Evolutionary conservation across 768 basidiomycete genomes (phyloP).

Genomic region (Boletus huronensis): DNA sequence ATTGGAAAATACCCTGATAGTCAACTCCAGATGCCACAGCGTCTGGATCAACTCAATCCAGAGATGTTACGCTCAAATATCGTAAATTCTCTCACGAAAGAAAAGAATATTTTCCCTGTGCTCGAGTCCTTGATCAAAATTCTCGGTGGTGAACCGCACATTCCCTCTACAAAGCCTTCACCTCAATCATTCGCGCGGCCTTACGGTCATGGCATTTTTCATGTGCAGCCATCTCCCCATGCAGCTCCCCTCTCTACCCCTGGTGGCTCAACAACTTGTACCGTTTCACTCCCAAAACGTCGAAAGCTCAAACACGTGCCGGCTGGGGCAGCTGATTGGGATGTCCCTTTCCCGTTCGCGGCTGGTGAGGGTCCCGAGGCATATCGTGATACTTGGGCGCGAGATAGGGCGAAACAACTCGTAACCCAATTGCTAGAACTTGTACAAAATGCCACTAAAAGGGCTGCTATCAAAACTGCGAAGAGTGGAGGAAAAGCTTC

Average conservation of each 20-base stretch:
- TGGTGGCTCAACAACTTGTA: not conserved
- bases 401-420: constrained; percentile 58
- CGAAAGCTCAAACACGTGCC: constrained; percentile 66
- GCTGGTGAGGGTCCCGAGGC: constrained; percentile 65
- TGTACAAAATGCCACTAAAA: constrained; percentile 57
- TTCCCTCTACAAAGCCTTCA: constrained; percentile 1
- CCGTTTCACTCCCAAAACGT: constrained; percentile 45
- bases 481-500: constrained; percentile 5
- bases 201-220: constrained; percentile 12
- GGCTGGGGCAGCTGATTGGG: constrained; percentile 80
- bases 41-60: constrained; percentile 36
- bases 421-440: constrained; percentile 57
- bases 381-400: constrained; percentile 66
- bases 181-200: constrained; percentile 19
- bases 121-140: constrained; percentile 60
- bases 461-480: constrained; percentile 52
- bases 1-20: constrained; percentile 8
- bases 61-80: constrained; percentile 53
- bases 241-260: not conserved
- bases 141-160: constrained; percentile 38
- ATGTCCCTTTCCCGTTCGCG: constrained; percentile 75
- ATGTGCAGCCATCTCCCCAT: not conserved
- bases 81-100: constrained; percentile 52
- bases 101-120: constrained; percentile 66
- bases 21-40: constrained; percentile 8